Percentiles rank a stretch among this genome's conserved stretches.
Evolutionary conservation across 768 basidiomycete genomes (phyloP).

Genomic region (Mycena floridula): DNA sequence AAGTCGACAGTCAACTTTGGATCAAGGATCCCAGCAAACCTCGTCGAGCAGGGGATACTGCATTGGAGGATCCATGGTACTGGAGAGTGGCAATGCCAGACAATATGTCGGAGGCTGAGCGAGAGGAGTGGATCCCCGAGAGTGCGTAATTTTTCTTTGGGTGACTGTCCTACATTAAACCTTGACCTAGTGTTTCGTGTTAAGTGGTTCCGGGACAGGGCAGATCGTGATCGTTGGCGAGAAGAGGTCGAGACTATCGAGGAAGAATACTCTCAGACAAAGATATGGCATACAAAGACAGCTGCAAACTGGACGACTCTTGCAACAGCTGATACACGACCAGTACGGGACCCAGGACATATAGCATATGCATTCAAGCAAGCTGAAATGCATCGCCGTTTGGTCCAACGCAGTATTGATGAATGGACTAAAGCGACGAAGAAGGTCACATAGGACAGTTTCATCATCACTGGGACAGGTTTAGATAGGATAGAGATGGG

Average conservation of each 20-base stretch:
- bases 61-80: background rate
- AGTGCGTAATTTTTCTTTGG: background rate
- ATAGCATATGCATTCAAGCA: background rate
- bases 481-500: slow-evolving; percentile 1
- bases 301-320: background rate
- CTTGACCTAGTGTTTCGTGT: background rate
- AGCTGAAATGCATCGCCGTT: background rate
- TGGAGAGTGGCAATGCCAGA: background rate
- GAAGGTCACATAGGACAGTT: background rate
- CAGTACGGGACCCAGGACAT: too few relatives aligned
- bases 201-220: background rate
- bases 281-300: background rate
- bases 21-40: background rate
- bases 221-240: too few relatives aligned
- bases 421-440: background rate
- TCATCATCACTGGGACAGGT: background rate
- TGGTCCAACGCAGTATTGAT: background rate
- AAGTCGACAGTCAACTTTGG: background rate
- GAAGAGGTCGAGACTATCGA: background rate
- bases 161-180: background rate
- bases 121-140: background rate
- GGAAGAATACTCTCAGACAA: too few relatives aligned
- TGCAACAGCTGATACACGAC: background rate
- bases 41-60: background rate
- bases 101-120: too few relatives aligned